Evolutionary conservation across 2,329 filamentous ascomycete genomes (phyloP).

Genomic region (Fusarium globosum): DNA sequence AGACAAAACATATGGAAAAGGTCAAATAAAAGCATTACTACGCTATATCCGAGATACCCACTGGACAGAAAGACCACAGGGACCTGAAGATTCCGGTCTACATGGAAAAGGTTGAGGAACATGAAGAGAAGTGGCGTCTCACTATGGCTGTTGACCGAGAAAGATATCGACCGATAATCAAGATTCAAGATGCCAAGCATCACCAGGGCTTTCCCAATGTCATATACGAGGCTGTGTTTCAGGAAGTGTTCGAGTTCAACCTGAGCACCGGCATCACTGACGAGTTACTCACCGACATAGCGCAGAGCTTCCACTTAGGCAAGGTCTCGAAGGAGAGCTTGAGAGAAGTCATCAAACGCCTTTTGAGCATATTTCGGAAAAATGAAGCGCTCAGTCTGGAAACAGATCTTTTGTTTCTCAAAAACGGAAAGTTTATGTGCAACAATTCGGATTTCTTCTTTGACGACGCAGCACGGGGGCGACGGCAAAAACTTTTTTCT

Average conservation of each 20-base stretch:
- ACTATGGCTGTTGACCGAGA: constrained; percentile 57
- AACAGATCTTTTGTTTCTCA: constrained; percentile 50
- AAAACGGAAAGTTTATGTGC: constrained; percentile 46
- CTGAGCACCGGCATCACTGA: constrained; percentile 45
- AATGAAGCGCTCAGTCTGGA: constrained; percentile 61
- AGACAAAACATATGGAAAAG: constrained; percentile 18
- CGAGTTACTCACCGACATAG: constrained; percentile 32
- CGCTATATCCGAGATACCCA: constrained; percentile 13
- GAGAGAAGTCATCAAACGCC: constrained; percentile 24
- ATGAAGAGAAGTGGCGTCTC: constrained; percentile 53
- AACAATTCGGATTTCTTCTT: constrained; percentile 57
- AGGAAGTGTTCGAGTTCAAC: constrained; percentile 41
- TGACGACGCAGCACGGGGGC: constrained; percentile 59
- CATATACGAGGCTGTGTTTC: neutral
- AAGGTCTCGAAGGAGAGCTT: constrained; percentile 22
- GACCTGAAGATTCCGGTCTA: constrained; percentile 46
- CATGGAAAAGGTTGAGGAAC: constrained; percentile 48
- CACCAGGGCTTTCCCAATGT: constrained; percentile 25
- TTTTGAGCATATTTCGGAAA: constrained; percentile 55
- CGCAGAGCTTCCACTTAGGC: neutral
- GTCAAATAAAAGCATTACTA: constrained; percentile 7
- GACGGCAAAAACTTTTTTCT: constrained; percentile 55
- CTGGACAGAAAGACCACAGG: neutral
- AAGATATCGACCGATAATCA: constrained; percentile 51
- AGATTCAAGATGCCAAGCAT: constrained; percentile 43